Evolutionary conservation across 2,329 filamentous ascomycete genomes (phyloP), one percentile per base, ranked within the genome.

Genomic region (Pezicula radicicola): DNA sequence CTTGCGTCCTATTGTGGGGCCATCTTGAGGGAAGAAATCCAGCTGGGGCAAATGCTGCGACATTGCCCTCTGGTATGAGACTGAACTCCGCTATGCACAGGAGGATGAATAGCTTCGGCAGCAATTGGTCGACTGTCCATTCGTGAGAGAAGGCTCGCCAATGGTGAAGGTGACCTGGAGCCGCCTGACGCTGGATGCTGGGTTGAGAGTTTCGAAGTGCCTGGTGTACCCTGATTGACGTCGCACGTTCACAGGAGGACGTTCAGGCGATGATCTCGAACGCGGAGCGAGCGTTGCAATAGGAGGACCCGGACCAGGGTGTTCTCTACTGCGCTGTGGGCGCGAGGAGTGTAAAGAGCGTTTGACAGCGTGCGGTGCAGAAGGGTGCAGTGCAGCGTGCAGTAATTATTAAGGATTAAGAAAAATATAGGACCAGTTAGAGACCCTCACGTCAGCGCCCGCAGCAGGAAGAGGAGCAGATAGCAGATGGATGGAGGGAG

Each of bases 11-110:
- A 57, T 41, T 36, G 62, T 64, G 61, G 62, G 60, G 60, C 62
- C 62, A 35, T 62, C 59, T 37, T 61, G 59, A 52, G 55, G 55
- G 40, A 54, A 49, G 52, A 57, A 52, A 10, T 57, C 58, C 12
- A 60, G 54, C 45, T 64, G 59, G 58, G 64, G 62, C 59, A 58
- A 58, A 59, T 62, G 60, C 56, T 68, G 59, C 58, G 63, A 65
- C 63, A 66, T 65, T 45, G 53, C 60, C 61, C 55, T 55, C 48
- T 52, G 53, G 57, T 48, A 21, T 59, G 59, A 59, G 60, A 63
- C 58, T 59, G 53, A 42, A 52, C 49, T 45, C 44, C 49, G 47
- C 54, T 55, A 58, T 63, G 60, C 56, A 54, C 50, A 55, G 40
- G 48, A 33, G 50, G 49, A 44, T 43, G 49, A 19, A 15, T 13